Conservation (phyloP, 192 early-diverging fungal genomes). For the Coemansia asiatica region DNA sequence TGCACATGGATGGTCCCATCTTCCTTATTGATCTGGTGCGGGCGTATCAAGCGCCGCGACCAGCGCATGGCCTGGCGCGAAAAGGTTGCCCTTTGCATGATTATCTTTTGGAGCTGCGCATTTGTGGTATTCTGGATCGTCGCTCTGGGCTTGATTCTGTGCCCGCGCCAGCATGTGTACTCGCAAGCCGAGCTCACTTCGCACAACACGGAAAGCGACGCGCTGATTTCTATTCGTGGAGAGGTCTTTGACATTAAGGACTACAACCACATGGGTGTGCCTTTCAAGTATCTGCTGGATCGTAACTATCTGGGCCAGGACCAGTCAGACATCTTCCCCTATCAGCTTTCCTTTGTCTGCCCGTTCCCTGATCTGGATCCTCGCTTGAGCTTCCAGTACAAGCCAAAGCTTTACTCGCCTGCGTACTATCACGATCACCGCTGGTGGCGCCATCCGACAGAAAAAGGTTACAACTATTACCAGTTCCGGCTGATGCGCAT, state of each 20-base stretch:
- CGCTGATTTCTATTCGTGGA: constrained; percentile 72
- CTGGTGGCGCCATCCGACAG: constrained; percentile 59
- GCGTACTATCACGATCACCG: constrained; percentile 73
- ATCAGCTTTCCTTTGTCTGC: constrained; percentile 62
- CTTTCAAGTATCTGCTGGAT: constrained; percentile 50
- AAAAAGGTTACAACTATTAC: constrained; percentile 67
- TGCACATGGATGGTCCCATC: constrained; percentile 71
- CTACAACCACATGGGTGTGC: constrained; percentile 57
- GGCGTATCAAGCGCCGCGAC: constrained; percentile 76
- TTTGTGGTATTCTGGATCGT: constrained; percentile 86
- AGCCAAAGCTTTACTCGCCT: constrained; percentile 59
- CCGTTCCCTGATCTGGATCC: constrained; percentile 58
- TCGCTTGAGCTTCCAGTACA: constrained; percentile 56
- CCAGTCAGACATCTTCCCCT: constrained; percentile 67
- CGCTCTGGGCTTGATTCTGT: constrained; percentile 71
- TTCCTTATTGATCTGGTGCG: constrained; percentile 63
- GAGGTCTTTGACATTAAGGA: constrained; percentile 78
- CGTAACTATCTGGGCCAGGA: constrained; percentile 67
- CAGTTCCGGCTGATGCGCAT: constrained; percentile 62
- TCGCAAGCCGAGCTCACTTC: constrained; percentile 63
- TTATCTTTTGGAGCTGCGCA: constrained; percentile 77
- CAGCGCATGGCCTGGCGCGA: constrained; percentile 96
- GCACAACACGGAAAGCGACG: constrained; percentile 59
- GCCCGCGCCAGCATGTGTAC: constrained; percentile 73
- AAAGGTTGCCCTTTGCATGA: constrained; percentile 86